These are phyloP conservation scores for Nothophoma quercina DNA, from an alignment of 2,329 filamentous ascomycete genomes.

Conservation along the genomic window DNA sequence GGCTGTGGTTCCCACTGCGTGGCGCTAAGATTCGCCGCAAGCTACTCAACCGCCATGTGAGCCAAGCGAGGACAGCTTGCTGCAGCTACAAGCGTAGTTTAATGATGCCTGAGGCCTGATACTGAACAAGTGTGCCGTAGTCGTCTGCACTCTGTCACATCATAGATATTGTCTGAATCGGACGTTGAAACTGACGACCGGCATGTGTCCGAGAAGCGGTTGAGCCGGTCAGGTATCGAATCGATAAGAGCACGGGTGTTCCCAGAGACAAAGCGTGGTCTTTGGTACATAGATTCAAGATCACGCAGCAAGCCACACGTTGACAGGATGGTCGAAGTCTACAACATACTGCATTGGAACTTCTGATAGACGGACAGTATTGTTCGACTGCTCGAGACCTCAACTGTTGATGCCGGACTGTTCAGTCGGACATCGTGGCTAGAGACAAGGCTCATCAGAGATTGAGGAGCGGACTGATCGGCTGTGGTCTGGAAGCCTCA, in stretches of 20 bases:
- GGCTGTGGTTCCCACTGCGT: slow-evolving; percentile 44
- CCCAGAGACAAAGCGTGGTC: neutral
- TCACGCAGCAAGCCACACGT: neutral
- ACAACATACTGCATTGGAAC: too few relatives aligned
- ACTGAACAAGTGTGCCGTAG: slow-evolving; percentile 22
- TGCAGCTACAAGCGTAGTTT: slow-evolving; percentile 32
- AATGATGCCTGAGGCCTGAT: slow-evolving; percentile 27
- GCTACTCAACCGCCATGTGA: slow-evolving; percentile 42
- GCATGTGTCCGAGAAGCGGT: neutral
- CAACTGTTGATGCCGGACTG: slow-evolving; percentile 26
- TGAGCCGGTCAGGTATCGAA: neutral
- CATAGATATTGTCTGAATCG: neutral
- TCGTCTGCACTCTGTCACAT: slow-evolving; percentile 10
- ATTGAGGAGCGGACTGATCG: slow-evolving; percentile 24
- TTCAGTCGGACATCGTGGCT: slow-evolving; percentile 34
- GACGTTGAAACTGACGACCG: neutral
- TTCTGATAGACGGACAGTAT: too few relatives aligned
- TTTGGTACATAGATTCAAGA: neutral
- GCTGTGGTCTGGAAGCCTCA: slow-evolving; percentile 31
- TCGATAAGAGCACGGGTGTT: neutral
- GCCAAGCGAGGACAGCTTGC: slow-evolving; percentile 37
- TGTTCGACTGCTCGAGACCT: too few relatives aligned
- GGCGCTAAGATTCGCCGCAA: slow-evolving; percentile 44
- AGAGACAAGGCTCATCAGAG: slow-evolving; percentile 23
- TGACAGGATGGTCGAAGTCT: too few relatives aligned